Evolutionary conservation across 441 rosid genomes (phyloP).

Genomic region (Codiaeum variegatum): DNA sequence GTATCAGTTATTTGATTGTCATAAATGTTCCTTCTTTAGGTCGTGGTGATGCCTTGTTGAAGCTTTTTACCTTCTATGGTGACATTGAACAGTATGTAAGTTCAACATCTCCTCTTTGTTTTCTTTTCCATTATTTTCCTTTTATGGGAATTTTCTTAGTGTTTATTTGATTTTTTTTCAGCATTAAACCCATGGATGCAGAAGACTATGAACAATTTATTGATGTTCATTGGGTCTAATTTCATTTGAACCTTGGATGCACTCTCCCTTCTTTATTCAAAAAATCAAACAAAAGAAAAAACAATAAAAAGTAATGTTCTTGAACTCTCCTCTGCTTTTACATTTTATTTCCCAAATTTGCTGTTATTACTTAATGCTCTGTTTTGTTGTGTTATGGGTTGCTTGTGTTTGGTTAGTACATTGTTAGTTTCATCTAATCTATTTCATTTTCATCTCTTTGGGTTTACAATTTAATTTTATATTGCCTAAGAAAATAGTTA

Average conservation of each 20-base stretch:
- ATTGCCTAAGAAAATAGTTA: neutral
- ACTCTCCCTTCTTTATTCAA: neutral
- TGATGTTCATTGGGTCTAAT: conserved; percentile 84
- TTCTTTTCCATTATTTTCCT: neutral
- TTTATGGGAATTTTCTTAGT: neutral
- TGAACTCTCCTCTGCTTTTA: conserved; percentile 5
- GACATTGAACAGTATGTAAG: conserved; percentile 74
- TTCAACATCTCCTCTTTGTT: neutral
- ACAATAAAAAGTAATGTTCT: conserved; percentile 22
- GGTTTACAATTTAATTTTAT: neutral
- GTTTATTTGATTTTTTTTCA: neutral
- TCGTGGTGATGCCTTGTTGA: conserved; percentile 72
- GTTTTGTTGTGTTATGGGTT: neutral
- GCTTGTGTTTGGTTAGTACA: neutral
- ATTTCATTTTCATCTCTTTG: neutral
- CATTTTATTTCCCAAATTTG: neutral
- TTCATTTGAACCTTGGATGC: conserved; percentile 35
- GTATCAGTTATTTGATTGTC: conserved; percentile 62
- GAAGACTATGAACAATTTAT: conserved; percentile 80
- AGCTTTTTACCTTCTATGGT: conserved; percentile 64
- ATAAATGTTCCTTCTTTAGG: conserved; percentile 82
- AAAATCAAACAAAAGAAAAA: neutral
- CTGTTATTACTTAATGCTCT: neutral
- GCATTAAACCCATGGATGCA: conserved; percentile 92
- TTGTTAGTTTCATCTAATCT: neutral